Conservation (phyloP, 106 monocot species). For the Amphibolis antarctica region DNA sequence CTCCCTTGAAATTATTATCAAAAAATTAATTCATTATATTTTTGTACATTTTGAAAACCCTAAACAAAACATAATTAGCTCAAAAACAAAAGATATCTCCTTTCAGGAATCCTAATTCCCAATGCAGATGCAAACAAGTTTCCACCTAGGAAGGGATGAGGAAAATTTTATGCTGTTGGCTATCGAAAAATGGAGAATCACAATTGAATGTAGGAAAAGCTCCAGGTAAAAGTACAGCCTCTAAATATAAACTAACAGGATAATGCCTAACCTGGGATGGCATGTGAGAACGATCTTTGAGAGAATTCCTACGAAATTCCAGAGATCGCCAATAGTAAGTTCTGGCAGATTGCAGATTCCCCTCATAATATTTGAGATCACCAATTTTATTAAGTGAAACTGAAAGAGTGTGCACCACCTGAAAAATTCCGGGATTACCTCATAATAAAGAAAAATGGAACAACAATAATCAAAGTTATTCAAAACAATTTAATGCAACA, state of each 20-base stretch:
- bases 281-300: conserved; percentile 35
- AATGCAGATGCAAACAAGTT: no score
- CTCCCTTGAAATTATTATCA: no score
- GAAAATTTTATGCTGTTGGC: no score
- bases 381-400: conserved; percentile 98
- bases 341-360: conserved; percentile 77
- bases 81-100: no score
- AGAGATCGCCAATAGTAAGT: conserved; percentile 66
- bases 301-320: conserved; percentile 56
- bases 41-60: no score
- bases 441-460: background rate
- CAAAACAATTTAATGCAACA: background rate
- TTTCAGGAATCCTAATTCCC: no score
- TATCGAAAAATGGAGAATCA: no score
- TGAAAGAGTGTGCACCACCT: conserved; percentile 88
- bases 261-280: conserved; percentile 57
- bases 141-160: no score
- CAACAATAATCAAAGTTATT: background rate
- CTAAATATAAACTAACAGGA: background rate
- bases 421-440: conserved; percentile 4
- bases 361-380: conserved; percentile 83
- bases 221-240: no score
- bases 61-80: no score
- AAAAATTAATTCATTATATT: no score
- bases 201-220: no score